A percentile compares a stretch with the other conserved stretches of the same genome.
These are phyloP conservation scores for Chaetomium sp. DNA, from an alignment of 2,329 filamentous ascomycete genomes.

Conservation along the genomic window DNA sequence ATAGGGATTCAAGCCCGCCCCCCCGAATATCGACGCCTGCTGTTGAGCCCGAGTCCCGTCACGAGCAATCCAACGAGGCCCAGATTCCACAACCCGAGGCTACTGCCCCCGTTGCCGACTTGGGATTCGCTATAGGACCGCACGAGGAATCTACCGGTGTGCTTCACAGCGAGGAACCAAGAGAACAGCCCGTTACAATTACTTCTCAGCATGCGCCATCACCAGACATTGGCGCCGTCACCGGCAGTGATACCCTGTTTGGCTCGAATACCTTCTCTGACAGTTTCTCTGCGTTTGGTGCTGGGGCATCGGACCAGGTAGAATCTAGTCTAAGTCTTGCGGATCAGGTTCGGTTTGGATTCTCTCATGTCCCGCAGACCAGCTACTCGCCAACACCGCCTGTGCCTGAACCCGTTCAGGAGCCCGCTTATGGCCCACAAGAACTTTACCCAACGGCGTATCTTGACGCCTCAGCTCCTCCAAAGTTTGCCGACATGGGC, in stretches of 20 bases:
- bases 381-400: conserved; percentile 2
- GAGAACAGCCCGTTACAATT: neutral
- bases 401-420: neutral
- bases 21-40: neutral
- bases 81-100: neutral
- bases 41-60: too few species aligned
- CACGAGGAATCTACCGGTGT: neutral
- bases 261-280: conserved; percentile 7
- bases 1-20: neutral
- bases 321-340: conserved; percentile 18
- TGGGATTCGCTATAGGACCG: neutral
- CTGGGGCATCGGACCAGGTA: conserved; percentile 5
- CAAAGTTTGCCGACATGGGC: conserved; percentile 17
- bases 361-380: conserved; percentile 23
- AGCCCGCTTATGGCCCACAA: neutral
- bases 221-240: neutral
- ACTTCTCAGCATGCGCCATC: neutral
- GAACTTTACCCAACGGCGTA: conserved; percentile 20
- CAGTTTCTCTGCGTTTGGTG: conserved; percentile 23
- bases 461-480: conserved; percentile 11
- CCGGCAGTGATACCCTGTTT: conserved; percentile 10
- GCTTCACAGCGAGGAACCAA: neutral
- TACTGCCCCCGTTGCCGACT: neutral
- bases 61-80: too few species aligned
- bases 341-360: conserved; percentile 28